Evolutionary conservation across 495 filamentous ascomycete species (phyloP).

Genomic region (Darksidea phi): DNA sequence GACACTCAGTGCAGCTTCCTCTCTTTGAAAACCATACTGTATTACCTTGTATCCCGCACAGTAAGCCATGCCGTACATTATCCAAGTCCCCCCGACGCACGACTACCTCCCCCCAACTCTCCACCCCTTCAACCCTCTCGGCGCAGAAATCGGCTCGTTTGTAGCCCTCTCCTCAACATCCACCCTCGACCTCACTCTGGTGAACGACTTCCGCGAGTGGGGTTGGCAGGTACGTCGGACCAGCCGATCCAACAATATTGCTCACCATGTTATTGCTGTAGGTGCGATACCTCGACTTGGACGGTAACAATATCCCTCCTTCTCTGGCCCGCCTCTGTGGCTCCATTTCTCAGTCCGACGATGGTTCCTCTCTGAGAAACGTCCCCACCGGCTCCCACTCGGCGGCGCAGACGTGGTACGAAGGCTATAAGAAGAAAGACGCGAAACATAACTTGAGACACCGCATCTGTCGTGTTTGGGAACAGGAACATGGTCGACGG

Average conservation of each 20-base stretch:
- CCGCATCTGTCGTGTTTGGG: not conserved
- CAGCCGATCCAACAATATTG: not conserved
- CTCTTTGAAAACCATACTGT: too few relatives aligned
- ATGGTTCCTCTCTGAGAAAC: not conserved
- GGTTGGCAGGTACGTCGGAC: not conserved
- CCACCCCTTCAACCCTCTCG: not conserved
- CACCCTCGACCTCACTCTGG: conserved; percentile 1
- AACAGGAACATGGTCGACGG: not conserved
- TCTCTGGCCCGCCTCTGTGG: not conserved
- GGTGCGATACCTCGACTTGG: not conserved
- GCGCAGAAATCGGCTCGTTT: conserved; percentile 20
- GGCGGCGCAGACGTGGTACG: not conserved
- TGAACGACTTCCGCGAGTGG: not conserved
- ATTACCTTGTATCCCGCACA: too few relatives aligned
- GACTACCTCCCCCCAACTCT: not conserved
- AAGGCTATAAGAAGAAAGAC: not conserved
- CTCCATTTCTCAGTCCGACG: not conserved
- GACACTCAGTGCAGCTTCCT: too few relatives aligned
- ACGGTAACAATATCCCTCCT: not conserved
- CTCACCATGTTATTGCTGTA: too few relatives aligned
- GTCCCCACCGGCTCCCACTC: too few relatives aligned
- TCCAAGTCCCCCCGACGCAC: not conserved
- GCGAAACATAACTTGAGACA: not conserved
- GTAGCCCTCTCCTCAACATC: not conserved
- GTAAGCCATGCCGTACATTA: not conserved